Base-by-base conservation (phyloP, 768 basidiomycete species). In the Pisolithus albus region DNA sequence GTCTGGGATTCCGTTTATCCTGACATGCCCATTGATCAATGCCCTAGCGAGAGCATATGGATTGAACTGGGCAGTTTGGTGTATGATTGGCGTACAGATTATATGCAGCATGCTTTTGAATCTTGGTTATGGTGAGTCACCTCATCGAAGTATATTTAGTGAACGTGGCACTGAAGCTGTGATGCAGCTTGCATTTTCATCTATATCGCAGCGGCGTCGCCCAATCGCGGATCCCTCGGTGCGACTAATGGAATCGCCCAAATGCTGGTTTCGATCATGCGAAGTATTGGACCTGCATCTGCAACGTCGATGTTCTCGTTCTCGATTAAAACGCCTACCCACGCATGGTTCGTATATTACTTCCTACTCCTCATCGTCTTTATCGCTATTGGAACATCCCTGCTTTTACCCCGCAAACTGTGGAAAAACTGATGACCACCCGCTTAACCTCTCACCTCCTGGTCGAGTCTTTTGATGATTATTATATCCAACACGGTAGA, bases 161-260 rank as follows among this genome's bases (percentile, higher is more conserved):
- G 10, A 48, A 5, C 15, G 8, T 18, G 15, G 3, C 32, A 8
- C 50, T 57, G 4, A 62, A 32, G 41, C n/a, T 8, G 15, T 1
- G 23, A 38, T 18, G 32, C 48, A 86, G 86, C 85, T 21, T 80
- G 83, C 42, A 66, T 86, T 26, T 86, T 86, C 66, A 84, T 88
- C 46, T 84, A 80, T 56, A 82, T 89, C 52, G 73, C 78, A 10
- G 79, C 78, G 4, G 74, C 85, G 15, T 71, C 86, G 0, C 86
- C 87, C 5, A 84, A 84, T 49, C 75, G 75, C 28, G 77, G 79
- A 8, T 79, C 83, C 9, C 73, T 88, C 6, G 86, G 86, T 9
- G 78, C 83, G 5, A 84, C 82, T n/a, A 88, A 88, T 56, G 86
- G 86, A 2, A 65, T 81, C 2, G 71, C 75, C n/a, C 78, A 80